Evolutionary conservation across 176 grass and related monocot genomes (phyloP).

Genomic region (Saccharum officinarum): DNA sequence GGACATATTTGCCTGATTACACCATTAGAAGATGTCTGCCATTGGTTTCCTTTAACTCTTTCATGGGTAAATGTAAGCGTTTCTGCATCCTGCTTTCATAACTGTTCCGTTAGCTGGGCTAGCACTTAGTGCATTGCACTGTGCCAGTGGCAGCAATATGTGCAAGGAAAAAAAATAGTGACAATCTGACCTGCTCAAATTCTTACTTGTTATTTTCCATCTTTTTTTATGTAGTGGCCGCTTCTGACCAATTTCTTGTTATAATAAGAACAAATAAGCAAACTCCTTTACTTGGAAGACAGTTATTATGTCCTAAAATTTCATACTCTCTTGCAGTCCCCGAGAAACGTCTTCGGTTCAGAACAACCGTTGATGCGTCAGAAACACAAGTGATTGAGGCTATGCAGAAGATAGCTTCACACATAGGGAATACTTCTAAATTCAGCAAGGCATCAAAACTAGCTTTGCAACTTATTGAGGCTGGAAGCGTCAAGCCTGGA

Average conservation of each 20-base stretch:
- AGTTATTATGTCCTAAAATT: background rate
- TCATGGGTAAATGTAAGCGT: background rate
- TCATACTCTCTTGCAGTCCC: constrained; percentile 36
- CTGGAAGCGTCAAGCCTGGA: constrained; percentile 82
- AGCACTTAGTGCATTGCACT: background rate
- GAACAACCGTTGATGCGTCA: constrained; percentile 82
- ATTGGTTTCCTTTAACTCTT: background rate
- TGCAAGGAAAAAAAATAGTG: background rate
- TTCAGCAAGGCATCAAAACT: constrained; percentile 95
- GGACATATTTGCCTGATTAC: background rate
- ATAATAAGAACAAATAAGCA: background rate
- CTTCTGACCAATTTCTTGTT: background rate
- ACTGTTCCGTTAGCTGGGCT: background rate
- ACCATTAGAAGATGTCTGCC: background rate
- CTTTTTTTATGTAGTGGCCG: background rate
- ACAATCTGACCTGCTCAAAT: background rate
- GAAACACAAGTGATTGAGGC: constrained; percentile 81
- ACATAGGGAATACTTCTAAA: constrained; percentile 87
- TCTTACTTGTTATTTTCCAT: background rate
- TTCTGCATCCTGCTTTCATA: background rate
- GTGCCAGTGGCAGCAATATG: background rate
- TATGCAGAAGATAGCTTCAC: constrained; percentile 91
- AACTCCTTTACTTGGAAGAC: background rate
- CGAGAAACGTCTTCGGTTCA: constrained; percentile 79
- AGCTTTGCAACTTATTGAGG: constrained; percentile 74